Base-by-base conservation (phyloP, 2,329 filamentous ascomycete species). In the Neofusicoccum laricinum region DNA sequence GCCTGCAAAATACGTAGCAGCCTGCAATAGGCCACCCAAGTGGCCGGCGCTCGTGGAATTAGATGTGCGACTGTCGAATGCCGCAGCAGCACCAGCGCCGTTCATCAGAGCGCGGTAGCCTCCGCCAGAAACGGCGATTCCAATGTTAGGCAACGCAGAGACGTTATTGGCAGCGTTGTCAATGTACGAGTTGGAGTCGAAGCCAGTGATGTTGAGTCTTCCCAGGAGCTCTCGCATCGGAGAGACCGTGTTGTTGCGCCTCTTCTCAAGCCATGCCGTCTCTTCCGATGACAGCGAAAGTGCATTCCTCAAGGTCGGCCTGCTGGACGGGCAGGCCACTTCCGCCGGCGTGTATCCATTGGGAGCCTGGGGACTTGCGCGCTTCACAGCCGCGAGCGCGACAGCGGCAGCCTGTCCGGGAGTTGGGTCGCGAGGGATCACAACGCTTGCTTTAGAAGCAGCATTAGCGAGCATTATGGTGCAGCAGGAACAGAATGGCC, bases 101-200 rank as follows among this genome's bases (percentile, higher is more conserved):
- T 90, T 94, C 80, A 93, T 81, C 79, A 96, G 82, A n/a, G 93
- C 92, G 64, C 93, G 84, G 75, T 95, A 96, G 40, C 93, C 93
- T 73, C 93, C 93, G 12, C 92, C 92, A 0, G 91, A 95, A 49
- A 90, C 81, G 11, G 92, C 91, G 67, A 96, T 85, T 15, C 83
- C 92, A 66, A 96, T 88, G 69, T 88, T 90, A 0, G 88, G 88
- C 30, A 89, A 71, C 1, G 82, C 80, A 15, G 82, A 82, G 0
- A 79, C 79, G 75, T 90, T 89, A 66, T 79, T 78, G 32, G 78
- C 77, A 66, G 86, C 75, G 1, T 78, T 79, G 62, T 88, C 82
- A 70, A 98, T 87, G 74, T 95, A 98, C 1, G 78, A 74, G 1
- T 81, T 81, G n/a, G 88, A 89, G 76, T 97, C 88, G 67, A 97